Percentiles rank a stretch among this genome's conserved stretches.
Evolutionary conservation across 2,329 filamentous ascomycete species (phyloP).

Genomic region (Xylaria sp.): DNA sequence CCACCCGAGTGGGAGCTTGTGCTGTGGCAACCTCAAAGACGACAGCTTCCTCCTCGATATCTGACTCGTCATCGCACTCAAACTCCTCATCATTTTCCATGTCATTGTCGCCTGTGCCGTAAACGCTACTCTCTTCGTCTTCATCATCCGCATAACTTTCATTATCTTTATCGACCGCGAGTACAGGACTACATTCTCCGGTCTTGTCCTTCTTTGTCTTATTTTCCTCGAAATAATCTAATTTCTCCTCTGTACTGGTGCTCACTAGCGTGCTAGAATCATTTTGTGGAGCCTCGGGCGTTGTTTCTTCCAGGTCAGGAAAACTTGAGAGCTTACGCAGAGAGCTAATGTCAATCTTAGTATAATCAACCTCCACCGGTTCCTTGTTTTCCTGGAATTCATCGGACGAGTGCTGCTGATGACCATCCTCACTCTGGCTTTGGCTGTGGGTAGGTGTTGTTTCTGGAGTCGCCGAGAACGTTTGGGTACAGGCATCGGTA

Average conservation of each 20-base stretch:
- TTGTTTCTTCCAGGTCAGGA: slow-evolving; percentile 44
- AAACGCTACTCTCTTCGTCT: slow-evolving; percentile 31
- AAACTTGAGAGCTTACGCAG: slow-evolving; percentile 53
- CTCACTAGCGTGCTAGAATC: slow-evolving; percentile 19
- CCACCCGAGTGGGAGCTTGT: slow-evolving; percentile 61
- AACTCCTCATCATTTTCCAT: slow-evolving; percentile 42
- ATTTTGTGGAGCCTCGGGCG: slow-evolving; percentile 27
- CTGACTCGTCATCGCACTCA: slow-evolving; percentile 50
- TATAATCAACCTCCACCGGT: slow-evolving; percentile 63
- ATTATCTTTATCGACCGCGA: slow-evolving; percentile 2
- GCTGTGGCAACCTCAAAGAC: slow-evolving; percentile 70
- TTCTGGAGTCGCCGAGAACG: slow-evolving; percentile 57
- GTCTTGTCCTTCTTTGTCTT: slow-evolving; percentile 13
- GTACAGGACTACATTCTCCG: slow-evolving; percentile 7
- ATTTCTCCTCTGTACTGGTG: not conserved
- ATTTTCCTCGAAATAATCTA: not conserved
- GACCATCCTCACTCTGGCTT: slow-evolving; percentile 60
- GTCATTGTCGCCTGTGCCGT: slow-evolving; percentile 43
- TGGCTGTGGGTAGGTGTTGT: slow-evolving; percentile 52
- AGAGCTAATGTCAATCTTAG: slow-evolving; percentile 60
- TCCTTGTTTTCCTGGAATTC: slow-evolving; percentile 47
- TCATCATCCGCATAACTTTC: slow-evolving; percentile 24
- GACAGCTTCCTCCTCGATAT: slow-evolving; percentile 66
- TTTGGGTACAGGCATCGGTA: slow-evolving; percentile 73
- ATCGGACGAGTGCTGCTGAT: slow-evolving; percentile 49